Evolutionary conservation across 1,139 yeast species (phyloP).

Genomic region (Saccharomycopsis phalli): DNA sequence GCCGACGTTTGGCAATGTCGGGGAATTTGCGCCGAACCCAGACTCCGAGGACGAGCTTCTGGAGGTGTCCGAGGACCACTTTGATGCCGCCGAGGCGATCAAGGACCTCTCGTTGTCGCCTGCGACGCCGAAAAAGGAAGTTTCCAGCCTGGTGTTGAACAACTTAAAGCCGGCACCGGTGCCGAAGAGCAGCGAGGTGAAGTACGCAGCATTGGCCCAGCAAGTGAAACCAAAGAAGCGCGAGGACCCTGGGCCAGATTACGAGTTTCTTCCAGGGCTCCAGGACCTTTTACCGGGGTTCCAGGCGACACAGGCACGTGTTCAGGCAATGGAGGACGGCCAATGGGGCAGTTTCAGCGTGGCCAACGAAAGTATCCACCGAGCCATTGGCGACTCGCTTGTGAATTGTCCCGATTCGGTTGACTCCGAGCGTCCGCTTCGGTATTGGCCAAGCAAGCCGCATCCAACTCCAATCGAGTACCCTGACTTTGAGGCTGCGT

Average conservation of each 20-base stretch:
- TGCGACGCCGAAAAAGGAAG: not conserved
- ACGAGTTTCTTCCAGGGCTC: constrained; percentile 30
- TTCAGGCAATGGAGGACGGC: constrained; percentile 5
- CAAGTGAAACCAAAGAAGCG: constrained; percentile 1
- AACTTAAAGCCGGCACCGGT: constrained; percentile 55
- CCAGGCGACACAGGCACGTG: constrained; percentile 21
- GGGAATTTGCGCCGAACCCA: constrained; percentile 29
- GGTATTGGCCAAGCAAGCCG: constrained; percentile 73
- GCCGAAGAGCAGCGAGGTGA: constrained; percentile 57
- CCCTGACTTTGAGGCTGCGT: constrained; percentile 43
- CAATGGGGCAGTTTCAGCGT: not conserved
- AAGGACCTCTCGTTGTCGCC: constrained; percentile 11
- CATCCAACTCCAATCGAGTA: constrained; percentile 88
- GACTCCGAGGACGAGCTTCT: constrained; percentile 29
- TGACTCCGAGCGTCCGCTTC: constrained; percentile 80
- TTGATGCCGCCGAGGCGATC: constrained; percentile 8
- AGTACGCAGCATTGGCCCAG: constrained; percentile 46
- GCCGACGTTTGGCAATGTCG: constrained; percentile 42
- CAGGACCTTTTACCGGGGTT: constrained; percentile 38
- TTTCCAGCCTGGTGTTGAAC: constrained; percentile 20
- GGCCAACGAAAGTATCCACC: not conserved
- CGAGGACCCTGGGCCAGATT: not conserved
- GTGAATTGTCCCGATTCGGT: constrained; percentile 89
- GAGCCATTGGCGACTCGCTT: constrained; percentile 39
- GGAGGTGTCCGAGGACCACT: constrained; percentile 23